Evolutionary conservation across 257 asterid species (phyloP), one percentile per base, ranked within the genome.

Genomic region (Prunella vulgaris): DNA sequence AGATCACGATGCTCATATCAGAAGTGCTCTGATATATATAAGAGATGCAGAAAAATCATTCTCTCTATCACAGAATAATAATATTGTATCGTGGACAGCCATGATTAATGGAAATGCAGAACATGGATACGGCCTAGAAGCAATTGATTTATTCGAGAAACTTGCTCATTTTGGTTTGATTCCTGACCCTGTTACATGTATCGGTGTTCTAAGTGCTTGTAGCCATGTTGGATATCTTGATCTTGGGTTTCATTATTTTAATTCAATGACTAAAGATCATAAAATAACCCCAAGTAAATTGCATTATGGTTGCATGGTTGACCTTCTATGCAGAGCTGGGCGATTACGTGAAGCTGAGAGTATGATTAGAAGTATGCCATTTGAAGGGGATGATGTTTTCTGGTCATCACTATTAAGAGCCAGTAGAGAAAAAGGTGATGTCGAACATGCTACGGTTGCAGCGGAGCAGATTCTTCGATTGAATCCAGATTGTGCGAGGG

Each of bases 281-380:
- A 71, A 38, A 37, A 79, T 93, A 62, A 79, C 67, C 25, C 95
- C 93, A 32, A 75, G 84, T 18, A 90, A 85, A 74, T 92, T 90
- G 78, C 98, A 93, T 67, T 93, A 83, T 5, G 98, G 97, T 37
- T 88, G 98, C 85, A 88, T 90, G 92, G 84, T 93, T 71, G 96
- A 93, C 82, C 97, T 93, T 18, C 82, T 90, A 35, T 90, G 98
- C 70, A 77, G 96, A 57, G 97, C 95, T 71, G 97, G 98, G 44
- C 71, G 84, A 64, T 74, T 93, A 74, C 37, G 49, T 0, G 98
- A 93, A 60, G 97, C 97, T 4, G 87, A 83, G 86, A 66, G 79
- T 67, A 85, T 90, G 95, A 93, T 90, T 56, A 83, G 25, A 72
- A 85, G 74, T 35, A 93, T 93, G 97, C 97, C 96, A 9, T 75